These are phyloP conservation scores for Diddensiella caesifluorescens DNA, from an alignment of 805 yeast genomes.

Conservation along the genomic window DNA sequence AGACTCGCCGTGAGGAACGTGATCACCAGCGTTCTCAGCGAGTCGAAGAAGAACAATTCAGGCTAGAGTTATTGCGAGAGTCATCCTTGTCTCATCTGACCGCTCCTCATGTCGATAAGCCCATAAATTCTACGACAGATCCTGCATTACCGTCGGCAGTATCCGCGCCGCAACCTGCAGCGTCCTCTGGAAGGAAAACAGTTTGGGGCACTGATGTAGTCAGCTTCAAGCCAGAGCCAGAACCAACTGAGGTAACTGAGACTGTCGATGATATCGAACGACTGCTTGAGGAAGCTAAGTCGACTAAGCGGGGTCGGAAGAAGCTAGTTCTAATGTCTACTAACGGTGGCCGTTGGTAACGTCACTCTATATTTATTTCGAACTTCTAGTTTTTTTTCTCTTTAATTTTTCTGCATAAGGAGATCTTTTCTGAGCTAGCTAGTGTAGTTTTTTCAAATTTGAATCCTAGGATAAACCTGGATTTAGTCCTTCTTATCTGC, in stretches of 20 bases:
- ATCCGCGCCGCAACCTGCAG: background rate
- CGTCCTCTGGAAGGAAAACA: slow-evolving; percentile 8
- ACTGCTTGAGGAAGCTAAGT: slow-evolving; percentile 16
- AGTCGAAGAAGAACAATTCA: slow-evolving; percentile 34
- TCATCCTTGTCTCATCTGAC: slow-evolving; percentile 8
- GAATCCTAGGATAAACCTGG: too few relatives aligned
- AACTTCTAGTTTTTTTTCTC: background rate
- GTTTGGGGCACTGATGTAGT: slow-evolving; percentile 21
- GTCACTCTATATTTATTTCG: too few relatives aligned
- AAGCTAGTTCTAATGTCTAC: slow-evolving; percentile 27
- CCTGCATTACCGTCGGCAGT: slow-evolving; percentile 10
- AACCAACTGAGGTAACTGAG: slow-evolving; percentile 18
- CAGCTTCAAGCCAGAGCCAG: slow-evolving; percentile 16
- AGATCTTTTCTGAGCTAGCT: too few relatives aligned
- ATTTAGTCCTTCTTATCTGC: too few relatives aligned
- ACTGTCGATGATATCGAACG: slow-evolving; percentile 17
- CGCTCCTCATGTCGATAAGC: slow-evolving; percentile 8
- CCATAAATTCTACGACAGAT: slow-evolving; percentile 9
- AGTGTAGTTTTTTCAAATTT: too few relatives aligned
- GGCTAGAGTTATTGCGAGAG: slow-evolving; percentile 26
- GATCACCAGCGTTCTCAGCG: slow-evolving; percentile 30
- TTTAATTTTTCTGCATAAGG: too few relatives aligned
- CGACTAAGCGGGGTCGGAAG: slow-evolving; percentile 24
- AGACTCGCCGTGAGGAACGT: slow-evolving; percentile 22
- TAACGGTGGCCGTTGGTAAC: slow-evolving; percentile 5